Conservation (phyloP, 768 basidiomycete genomes). For the Kockovaella imperatae region DNA sequence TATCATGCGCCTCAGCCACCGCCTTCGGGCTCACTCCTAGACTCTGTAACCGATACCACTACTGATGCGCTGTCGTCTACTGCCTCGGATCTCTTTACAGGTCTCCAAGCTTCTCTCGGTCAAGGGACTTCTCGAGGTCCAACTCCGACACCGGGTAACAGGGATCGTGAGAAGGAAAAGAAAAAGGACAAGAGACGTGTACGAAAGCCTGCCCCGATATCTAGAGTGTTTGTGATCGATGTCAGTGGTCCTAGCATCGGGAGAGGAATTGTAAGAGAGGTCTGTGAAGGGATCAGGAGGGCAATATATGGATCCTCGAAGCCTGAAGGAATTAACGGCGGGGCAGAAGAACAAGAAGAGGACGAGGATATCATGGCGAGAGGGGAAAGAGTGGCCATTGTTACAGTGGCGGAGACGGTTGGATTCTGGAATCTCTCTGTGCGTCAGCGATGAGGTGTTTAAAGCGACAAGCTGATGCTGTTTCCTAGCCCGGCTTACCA, state of each 20-base stretch:
- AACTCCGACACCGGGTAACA: constrained; percentile 18
- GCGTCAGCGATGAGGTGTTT: constrained; percentile 7
- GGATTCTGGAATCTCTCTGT: constrained; percentile 85
- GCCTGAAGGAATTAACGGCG: constrained; percentile 48
- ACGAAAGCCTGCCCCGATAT: constrained; percentile 51
- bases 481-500: constrained; percentile 6
- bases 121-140: constrained; percentile 17
- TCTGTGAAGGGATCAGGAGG: constrained; percentile 58
- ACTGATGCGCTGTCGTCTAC: constrained; percentile 34
- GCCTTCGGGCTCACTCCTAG: constrained; percentile 22
- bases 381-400: constrained; percentile 54
- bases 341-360: constrained; percentile 45
- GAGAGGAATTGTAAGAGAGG: constrained; percentile 62
- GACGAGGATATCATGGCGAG: constrained; percentile 18
- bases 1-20: constrained; percentile 65
- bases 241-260: constrained; percentile 61
- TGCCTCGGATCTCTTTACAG: constrained; percentile 32
- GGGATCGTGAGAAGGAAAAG: constrained; percentile 22
- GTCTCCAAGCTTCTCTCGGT: constrained; percentile 32
- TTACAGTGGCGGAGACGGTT: constrained; percentile 71
- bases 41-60: constrained; percentile 49
- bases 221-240: constrained; percentile 80
- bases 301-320: constrained; percentile 51
- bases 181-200: constrained; percentile 23
- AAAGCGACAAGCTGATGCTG: constrained; percentile 26